Percentiles rank a stretch among this genome's conserved stretches.
These are phyloP conservation scores for Neonectria coccinea DNA, from an alignment of 2,329 filamentous ascomycete genomes.

Conservation along the genomic window DNA sequence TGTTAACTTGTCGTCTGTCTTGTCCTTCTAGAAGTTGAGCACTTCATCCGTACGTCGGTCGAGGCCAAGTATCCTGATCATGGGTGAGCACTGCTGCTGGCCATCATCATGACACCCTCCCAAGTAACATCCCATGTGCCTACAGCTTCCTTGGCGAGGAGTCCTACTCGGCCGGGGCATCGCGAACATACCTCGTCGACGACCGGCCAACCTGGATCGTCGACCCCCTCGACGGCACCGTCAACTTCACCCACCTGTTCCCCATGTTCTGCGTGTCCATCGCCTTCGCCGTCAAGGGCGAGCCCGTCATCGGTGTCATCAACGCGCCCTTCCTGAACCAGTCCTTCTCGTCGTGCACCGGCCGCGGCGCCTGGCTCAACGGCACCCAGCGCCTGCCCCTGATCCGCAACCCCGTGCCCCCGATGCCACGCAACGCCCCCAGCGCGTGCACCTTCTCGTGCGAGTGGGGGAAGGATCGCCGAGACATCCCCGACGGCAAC, in stretches of 20 bases:
- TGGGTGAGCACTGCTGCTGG: constrained; percentile 59
- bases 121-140: constrained; percentile 14
- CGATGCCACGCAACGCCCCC: constrained; percentile 73
- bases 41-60: constrained; percentile 74
- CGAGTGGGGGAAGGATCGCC: constrained; percentile 83
- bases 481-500: constrained; percentile 74
- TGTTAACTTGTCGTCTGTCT: constrained; percentile 15
- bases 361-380: constrained; percentile 77
- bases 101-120: constrained; percentile 2
- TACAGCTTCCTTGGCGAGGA: constrained; percentile 81
- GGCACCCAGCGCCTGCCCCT: constrained; percentile 73
- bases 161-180: constrained; percentile 75
- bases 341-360: constrained; percentile 74
- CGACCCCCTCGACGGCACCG: constrained; percentile 82
- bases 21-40: constrained; percentile 70
- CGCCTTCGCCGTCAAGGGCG: constrained; percentile 70
- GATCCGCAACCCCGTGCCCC: constrained; percentile 69
- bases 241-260: constrained; percentile 85
- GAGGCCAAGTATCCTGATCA: constrained; percentile 71
- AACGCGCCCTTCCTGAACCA: constrained; percentile 78
- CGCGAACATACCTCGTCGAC: constrained; percentile 75
- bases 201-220: constrained; percentile 78
- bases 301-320: constrained; percentile 76
- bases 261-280: constrained; percentile 87
- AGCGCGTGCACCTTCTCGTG: constrained; percentile 78